Evolutionary conservation across 768 basidiomycete species (phyloP), one percentile per base, ranked within the genome.

Genomic region (Bullera alba): DNA sequence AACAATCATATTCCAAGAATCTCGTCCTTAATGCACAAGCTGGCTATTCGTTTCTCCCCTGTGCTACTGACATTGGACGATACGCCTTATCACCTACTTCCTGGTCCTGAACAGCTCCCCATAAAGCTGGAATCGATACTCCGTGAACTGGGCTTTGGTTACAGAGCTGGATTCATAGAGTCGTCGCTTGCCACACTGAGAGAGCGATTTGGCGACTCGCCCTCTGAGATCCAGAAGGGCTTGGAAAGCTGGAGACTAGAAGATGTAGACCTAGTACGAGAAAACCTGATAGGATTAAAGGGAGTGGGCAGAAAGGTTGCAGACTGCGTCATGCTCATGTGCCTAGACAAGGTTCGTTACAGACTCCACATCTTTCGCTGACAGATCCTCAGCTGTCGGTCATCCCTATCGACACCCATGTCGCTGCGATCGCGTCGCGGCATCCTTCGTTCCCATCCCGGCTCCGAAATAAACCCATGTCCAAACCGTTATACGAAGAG

Each of bases 231-330:
- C 27, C 54, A 63, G 44, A 21, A 17, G 12, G 67, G 63, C 26
- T 36, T 69, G 22, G 30, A 19, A 8, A 17, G 10, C 3, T 61
- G 50, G 51, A 75, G 88, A 41, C 61, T 60, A 1, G 56, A 67
- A 50, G 72, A 65, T 21, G 84, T 84, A 0, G 69, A 72, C 0
- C 77, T 79, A 22, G 88, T 89, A 21, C 77, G 91, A 58, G 77
- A 79, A 36, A 83, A 85, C 56, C 76, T 99, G 21, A 74, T 93
- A 29, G 83, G 80, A 63, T 82, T 96, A 49, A 78, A 86, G 37
- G 95, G 95, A 0, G 93, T 99, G 0, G 95, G 95, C 4, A 79
- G 88, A 29, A 99, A 99, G 68, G 95, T 99, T 0, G 93, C 93
- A 2, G 95, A 99, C 66, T 99, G 95, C 63, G 75, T 95, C 25